A percentile compares a stretch with the other conserved stretches of the same genome.
These are phyloP conservation scores for Metschnikowia matae DNA, from an alignment of 805 yeast species.

Conservation along the genomic window DNA sequence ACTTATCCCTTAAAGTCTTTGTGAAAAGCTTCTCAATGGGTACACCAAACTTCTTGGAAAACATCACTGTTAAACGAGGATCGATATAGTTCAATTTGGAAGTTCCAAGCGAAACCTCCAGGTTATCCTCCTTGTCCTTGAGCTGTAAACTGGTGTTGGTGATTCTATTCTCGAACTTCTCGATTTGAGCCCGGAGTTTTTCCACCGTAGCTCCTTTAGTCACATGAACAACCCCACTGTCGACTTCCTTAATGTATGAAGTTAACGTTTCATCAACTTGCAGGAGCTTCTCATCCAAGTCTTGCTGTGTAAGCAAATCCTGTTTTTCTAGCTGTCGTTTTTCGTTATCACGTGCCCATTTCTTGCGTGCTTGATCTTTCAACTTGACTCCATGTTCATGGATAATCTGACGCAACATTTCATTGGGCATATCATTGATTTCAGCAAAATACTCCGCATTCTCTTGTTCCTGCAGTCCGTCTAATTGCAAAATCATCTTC, in stretches of 20 bases:
- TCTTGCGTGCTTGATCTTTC: conserved; percentile 57
- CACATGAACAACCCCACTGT: conserved; percentile 54
- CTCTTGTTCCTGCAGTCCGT: conserved; percentile 48
- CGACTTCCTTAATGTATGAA: conserved; percentile 54
- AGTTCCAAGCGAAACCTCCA: conserved; percentile 88
- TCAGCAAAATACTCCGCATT: conserved; percentile 62
- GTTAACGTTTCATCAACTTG: conserved; percentile 50
- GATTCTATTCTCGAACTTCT: conserved; percentile 67
- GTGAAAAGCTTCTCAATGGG: conserved; percentile 92
- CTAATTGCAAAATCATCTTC: conserved; percentile 64
- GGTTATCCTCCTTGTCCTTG: conserved; percentile 90
- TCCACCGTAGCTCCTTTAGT: conserved; percentile 54
- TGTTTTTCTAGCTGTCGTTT: conserved; percentile 58
- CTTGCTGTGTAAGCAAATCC: conserved; percentile 49
- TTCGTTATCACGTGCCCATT: conserved; percentile 73
- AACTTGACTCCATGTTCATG: conserved; percentile 60
- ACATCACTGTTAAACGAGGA: conserved; percentile 86
- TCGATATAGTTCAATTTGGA: conserved; percentile 94
- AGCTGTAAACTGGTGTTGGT: conserved; percentile 65
- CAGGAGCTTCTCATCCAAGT: conserved; percentile 53
- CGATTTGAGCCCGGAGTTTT: conserved; percentile 67
- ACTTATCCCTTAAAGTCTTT: conserved; percentile 86
- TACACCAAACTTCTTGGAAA: conserved; percentile 77
- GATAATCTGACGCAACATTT: conserved; percentile 58
- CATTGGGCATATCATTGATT: conserved; percentile 60